phyloP scores from a whole-genome alignment of 2,329 filamentous ascomycete genomes.

The Clarireedia monteithiana region DNA sequence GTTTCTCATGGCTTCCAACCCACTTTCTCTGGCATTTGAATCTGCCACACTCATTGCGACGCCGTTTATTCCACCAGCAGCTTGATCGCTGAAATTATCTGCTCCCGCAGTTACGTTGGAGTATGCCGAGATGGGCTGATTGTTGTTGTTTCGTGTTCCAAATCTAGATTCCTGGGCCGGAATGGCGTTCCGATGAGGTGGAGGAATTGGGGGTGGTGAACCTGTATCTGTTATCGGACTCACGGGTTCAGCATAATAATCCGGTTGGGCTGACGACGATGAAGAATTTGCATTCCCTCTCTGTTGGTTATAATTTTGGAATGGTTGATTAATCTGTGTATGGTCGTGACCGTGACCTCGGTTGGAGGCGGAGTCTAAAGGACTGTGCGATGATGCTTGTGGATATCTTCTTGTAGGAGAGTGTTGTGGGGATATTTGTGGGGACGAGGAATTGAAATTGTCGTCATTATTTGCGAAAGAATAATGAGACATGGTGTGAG shows the following conservation, averaged over 20 bases:
- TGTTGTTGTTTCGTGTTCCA: constrained; percentile 4
- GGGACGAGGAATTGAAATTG: not conserved
- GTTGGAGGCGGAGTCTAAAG: not conserved
- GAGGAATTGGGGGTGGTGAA: constrained; percentile 22
- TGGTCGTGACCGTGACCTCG: not conserved
- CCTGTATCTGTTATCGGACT: constrained; percentile 10
- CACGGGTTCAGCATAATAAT: constrained; percentile 13
- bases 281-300: constrained; percentile 10
- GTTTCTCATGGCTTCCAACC: constrained; percentile 50
- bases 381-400: not conserved
- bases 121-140: constrained; percentile 19
- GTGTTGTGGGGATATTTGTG: not conserved
- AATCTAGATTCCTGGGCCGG: constrained; percentile 18
- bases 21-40: constrained; percentile 55
- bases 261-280: constrained; percentile 5
- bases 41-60: constrained; percentile 61
- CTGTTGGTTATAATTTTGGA: constrained; percentile 2
- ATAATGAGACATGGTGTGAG: not conserved
- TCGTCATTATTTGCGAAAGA: not conserved
- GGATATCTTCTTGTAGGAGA: not conserved
- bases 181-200: constrained; percentile 26
- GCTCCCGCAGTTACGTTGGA: constrained; percentile 49
- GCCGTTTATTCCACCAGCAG: constrained; percentile 59
- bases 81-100: constrained; percentile 58
- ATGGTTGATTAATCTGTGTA: not conserved